Percentiles rank a stretch among this genome's conserved stretches.
phyloP scores from a whole-genome alignment of 163 green algal species.

The Coccomyxa subellipsoidea region DNA sequence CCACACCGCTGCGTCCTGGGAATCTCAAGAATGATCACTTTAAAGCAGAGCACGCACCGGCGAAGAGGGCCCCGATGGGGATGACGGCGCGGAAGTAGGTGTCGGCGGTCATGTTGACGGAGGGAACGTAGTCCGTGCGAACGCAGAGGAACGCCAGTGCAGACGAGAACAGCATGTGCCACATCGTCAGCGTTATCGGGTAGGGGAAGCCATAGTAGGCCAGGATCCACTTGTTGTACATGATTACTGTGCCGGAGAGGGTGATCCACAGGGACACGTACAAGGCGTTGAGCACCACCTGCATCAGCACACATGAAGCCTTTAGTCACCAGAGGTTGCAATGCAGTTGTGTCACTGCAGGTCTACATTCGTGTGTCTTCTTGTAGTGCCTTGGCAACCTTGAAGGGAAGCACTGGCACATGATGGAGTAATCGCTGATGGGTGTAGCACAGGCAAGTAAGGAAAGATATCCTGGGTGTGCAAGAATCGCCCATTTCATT shows the following conservation, averaged over 20 bases:
- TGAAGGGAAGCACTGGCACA: too few relatives aligned
- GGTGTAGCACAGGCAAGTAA: too few relatives aligned
- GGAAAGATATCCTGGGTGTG: too few relatives aligned
- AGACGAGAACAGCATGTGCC: slow-evolving; percentile 63
- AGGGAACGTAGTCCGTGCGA: slow-evolving; percentile 45
- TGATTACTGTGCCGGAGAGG: slow-evolving; percentile 65
- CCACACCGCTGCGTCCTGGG: too few relatives aligned
- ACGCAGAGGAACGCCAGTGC: slow-evolving; percentile 34
- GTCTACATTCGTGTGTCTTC: too few relatives aligned
- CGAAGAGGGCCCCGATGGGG: slow-evolving; percentile 67
- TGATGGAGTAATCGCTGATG: too few relatives aligned
- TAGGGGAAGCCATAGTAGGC: slow-evolving; percentile 54
- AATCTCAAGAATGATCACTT: too few relatives aligned
- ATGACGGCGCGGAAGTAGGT: slow-evolving; percentile 74
- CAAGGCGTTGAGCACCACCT: slow-evolving; percentile 29
- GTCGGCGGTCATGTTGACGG: slow-evolving; percentile 52
- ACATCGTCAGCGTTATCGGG: slow-evolving; percentile 60
- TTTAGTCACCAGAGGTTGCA: too few relatives aligned
- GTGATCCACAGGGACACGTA: slow-evolving; percentile 77
- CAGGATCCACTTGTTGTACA: slow-evolving; percentile 81
- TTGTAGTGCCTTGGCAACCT: too few relatives aligned
- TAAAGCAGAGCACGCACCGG: background rate
- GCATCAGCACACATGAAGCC: background rate
- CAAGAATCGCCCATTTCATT: too few relatives aligned
- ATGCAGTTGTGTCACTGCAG: too few relatives aligned